A percentile compares a stretch with the other conserved stretches of the same genome.
phyloP scores from a whole-genome alignment of 257 asterid species.

The Agastache rugosa region DNA sequence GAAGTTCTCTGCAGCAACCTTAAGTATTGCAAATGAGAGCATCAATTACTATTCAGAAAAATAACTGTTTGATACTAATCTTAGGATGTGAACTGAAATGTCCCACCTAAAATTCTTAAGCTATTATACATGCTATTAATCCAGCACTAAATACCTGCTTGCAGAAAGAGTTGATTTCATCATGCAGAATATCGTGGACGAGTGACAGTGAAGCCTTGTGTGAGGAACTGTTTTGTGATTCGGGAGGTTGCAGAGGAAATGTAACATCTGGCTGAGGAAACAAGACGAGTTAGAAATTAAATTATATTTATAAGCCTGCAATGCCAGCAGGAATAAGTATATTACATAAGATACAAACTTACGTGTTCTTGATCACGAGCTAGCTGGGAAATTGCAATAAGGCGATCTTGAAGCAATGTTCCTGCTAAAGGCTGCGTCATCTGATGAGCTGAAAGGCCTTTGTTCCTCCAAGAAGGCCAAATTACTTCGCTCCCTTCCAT shows the following conservation, averaged over 20 bases:
- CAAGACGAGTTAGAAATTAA: constrained; percentile 37
- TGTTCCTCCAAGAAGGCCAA: constrained; percentile 99
- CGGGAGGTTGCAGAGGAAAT: constrained; percentile 92
- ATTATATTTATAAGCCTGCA: constrained; percentile 19
- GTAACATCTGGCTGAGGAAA: constrained; percentile 90
- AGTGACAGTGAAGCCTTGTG: constrained; percentile 62
- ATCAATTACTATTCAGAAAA: constrained; percentile 35
- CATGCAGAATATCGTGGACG: constrained; percentile 78
- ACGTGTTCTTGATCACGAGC: constrained; percentile 99
- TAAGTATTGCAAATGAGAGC: constrained; percentile 34
- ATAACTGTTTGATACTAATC: constrained; percentile 22
- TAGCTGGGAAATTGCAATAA: constrained; percentile 90
- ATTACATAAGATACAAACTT: constrained; percentile 31
- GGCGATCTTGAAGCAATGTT: constrained; percentile 93
- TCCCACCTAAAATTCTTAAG: constrained; percentile 15
- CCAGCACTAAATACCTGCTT: constrained; percentile 70
- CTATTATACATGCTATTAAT: constrained; percentile 23
- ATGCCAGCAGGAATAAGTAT: constrained; percentile 28
- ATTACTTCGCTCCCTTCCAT: constrained; percentile 90
- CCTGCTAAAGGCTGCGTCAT: constrained; percentile 91
- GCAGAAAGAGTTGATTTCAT: constrained; percentile 86
- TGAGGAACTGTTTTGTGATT: constrained; percentile 55
- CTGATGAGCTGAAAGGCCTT: constrained; percentile 80
- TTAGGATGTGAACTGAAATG: constrained; percentile 22
- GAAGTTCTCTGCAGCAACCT: constrained; percentile 96